Evolutionary conservation across 2,329 filamentous ascomycete genomes (phyloP).

Genomic region (Triangularia verruculosa): DNA sequence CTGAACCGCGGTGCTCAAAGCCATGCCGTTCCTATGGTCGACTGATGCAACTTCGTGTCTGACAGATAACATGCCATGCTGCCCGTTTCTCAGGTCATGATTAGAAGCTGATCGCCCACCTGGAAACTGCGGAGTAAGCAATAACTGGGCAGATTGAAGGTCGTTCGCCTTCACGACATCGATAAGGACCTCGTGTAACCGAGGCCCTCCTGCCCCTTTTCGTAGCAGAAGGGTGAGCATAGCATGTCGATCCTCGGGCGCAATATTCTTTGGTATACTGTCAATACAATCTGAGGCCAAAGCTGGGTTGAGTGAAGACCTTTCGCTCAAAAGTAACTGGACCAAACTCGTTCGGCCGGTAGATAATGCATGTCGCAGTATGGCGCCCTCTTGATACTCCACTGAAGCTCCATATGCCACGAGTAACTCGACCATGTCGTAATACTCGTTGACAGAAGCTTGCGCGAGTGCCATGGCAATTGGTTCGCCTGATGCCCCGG

Average conservation of each 20-base stretch:
- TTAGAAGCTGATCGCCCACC: conserved; percentile 31
- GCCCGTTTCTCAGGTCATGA: conserved; percentile 30
- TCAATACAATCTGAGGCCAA: conserved; percentile 51
- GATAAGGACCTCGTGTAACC: conserved; percentile 49
- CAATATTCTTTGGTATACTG: conserved; percentile 46
- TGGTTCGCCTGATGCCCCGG: conserved; percentile 52
- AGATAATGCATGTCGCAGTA: conserved; percentile 48
- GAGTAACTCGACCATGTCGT: conserved; percentile 54
- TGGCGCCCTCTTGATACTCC: conserved; percentile 50
- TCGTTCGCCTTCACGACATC: conserved; percentile 50
- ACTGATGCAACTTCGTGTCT: conserved; percentile 51
- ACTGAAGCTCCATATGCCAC: conserved; percentile 53
- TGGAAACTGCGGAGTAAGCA: conserved; percentile 49
- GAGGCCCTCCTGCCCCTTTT: conserved; percentile 48
- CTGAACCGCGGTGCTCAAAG: conserved; percentile 48
- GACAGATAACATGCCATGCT: conserved; percentile 35
- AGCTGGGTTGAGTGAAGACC: conserved; percentile 41
- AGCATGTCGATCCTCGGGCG: conserved; percentile 43
- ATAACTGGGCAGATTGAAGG: conserved; percentile 44
- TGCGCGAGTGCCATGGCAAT: conserved; percentile 47
- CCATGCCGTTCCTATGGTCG: conserved; percentile 50
- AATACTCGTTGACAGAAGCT: conserved; percentile 48
- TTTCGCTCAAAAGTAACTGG: conserved; percentile 45
- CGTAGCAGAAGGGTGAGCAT: conserved; percentile 47
- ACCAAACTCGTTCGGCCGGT: conserved; percentile 47